Evolutionary conservation across 1,139 yeast genomes (phyloP).

Genomic region (Geotrichum bryndzae): DNA sequence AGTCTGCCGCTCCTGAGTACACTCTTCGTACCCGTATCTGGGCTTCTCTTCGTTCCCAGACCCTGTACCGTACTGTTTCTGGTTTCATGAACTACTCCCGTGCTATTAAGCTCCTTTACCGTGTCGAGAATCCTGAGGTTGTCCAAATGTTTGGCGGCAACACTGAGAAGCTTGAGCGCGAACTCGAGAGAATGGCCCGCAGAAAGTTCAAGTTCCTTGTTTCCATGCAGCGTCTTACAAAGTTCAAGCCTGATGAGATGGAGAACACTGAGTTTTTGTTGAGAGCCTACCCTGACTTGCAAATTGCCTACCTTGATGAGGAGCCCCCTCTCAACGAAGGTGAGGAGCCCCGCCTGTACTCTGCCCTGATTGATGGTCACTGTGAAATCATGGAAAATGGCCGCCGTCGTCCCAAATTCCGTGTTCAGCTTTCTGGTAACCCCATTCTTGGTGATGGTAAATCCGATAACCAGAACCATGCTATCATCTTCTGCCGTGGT

Average conservation of each 20-base stretch:
- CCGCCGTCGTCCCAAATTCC: constrained; percentile 96
- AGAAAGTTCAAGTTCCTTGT: constrained; percentile 96
- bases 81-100: constrained; percentile 99
- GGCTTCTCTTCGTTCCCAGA: constrained; percentile 98
- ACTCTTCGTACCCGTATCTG: constrained; percentile 97
- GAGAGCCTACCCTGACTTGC: constrained; percentile 97
- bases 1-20: constrained; percentile 98
- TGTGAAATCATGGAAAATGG: constrained; percentile 97
- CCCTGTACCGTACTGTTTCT: constrained; percentile 95
- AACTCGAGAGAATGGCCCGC: constrained; percentile 98
- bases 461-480: constrained; percentile 97
- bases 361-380: constrained; percentile 97
- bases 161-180: constrained; percentile 90
- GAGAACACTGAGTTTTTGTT: constrained; percentile 96
- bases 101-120: constrained; percentile 92
- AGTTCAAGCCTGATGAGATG: constrained; percentile 94
- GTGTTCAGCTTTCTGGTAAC: constrained; percentile 96
- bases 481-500: constrained; percentile 96
- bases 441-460: constrained; percentile 99
- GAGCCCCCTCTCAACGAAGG: constrained; percentile 86
- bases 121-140: constrained; percentile 98
- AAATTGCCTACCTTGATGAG: constrained; percentile 96
- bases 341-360: constrained; percentile 94
- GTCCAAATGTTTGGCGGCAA: constrained; percentile 98
- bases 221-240: constrained; percentile 97